Evolutionary conservation across 2,329 filamentous ascomycete species (phyloP), one percentile per base, ranked within the genome.

Genomic region (Fusarium irregulare): DNA sequence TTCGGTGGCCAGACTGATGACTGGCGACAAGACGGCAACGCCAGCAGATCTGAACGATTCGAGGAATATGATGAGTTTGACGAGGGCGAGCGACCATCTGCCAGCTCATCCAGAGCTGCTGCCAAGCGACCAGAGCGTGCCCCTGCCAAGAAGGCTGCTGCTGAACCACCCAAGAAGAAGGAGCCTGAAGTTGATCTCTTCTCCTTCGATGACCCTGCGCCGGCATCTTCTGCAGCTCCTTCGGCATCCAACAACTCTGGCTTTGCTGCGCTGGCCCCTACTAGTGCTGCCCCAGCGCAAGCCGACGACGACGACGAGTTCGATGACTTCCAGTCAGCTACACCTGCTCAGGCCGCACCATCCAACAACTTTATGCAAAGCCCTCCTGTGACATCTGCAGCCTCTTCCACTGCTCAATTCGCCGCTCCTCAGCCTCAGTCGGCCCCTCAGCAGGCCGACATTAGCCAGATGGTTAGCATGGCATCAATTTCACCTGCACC

Each of bases 51-150:
- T 58, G 94, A 97, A 71, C 88, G 91, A 70, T 99, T 98, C 74
- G 95, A 98, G 74, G 96, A 98, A 80, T 99, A 99, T 76, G 94
- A 99, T 77, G 96, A 99, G 80, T 95, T 91, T 76, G 95, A 98
- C 59, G 96, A 97, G 75, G 93, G 87, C 42, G 81, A 85, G 34
- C 76, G 81, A 56, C 83, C 83, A 25, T 75, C 79, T 2, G 75
- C 79, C 54, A 83, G 87, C 62, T 81, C 88, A 25, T 82, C 83
- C 34, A 88, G 85, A 73, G 81, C 64, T 42, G 63, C 78, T 12
- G 68, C 68, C 4, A 78, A 77, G 66, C 73, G 73, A 64, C 73
- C 79, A 8, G 80, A 81, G 56, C 75, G 70, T 20, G 69, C 73
- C 20, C 71, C 75, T 7, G 72, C 73, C 13, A 80, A 79, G 60